Conservation (phyloP, 2,329 filamentous ascomycete genomes). For the Cylindrodendrum hubeiense region DNA sequence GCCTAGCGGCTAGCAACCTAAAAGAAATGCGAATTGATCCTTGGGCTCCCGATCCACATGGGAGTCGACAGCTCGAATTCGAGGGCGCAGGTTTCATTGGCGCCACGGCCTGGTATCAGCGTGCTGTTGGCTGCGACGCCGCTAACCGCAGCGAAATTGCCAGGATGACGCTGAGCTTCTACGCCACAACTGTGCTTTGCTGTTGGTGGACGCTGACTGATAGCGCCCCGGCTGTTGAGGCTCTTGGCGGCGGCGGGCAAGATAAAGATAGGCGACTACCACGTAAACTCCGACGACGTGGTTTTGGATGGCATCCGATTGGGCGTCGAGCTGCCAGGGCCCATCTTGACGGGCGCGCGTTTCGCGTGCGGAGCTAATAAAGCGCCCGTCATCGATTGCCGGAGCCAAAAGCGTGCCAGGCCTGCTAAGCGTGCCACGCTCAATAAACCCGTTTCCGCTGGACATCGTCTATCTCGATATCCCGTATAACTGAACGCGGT, state of each 20-base stretch:
- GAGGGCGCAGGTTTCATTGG: neutral
- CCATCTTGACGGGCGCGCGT: neutral
- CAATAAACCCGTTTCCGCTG: neutral
- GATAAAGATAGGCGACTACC: neutral
- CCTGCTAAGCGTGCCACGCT: neutral
- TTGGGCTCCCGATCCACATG: too few relatives aligned
- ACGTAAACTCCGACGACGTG: neutral
- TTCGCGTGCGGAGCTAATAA: neutral
- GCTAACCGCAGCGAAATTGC: too few relatives aligned
- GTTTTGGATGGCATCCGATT: neutral
- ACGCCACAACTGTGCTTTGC: neutral
- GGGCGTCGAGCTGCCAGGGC: neutral
- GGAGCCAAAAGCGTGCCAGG: too few relatives aligned
- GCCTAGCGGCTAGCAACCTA: neutral
- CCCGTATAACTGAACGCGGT: too few relatives aligned
- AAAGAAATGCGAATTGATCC: neutral
- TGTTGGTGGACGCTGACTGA: constrained; percentile 12
- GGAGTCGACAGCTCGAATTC: neutral
- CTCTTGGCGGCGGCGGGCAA: neutral
- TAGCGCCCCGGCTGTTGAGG: neutral
- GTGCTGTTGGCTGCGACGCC: too few relatives aligned
- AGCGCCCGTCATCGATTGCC: neutral
- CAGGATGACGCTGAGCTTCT: too few relatives aligned
- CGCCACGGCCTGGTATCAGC: too few relatives aligned
- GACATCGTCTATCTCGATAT: neutral